phyloP scores from a whole-genome alignment of 192 early-diverging fungal species.

The Glomus cerebriforme region DNA sequence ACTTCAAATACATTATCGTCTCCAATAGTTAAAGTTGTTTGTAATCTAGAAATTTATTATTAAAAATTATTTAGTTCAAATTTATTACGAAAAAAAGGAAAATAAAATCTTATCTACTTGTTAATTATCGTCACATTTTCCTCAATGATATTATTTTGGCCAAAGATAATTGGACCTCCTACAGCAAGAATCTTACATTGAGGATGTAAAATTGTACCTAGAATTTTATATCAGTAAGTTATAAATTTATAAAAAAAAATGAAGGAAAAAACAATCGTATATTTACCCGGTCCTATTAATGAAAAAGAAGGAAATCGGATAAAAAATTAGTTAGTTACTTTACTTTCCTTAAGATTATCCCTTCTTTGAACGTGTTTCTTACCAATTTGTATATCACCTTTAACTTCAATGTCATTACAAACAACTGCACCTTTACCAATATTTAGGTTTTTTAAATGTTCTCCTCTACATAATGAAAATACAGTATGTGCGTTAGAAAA shows the following conservation, averaged over 20 bases:
- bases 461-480: neutral
- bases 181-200: conserved; percentile 69
- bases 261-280: neutral
- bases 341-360: neutral
- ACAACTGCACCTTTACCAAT: neutral
- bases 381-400: neutral
- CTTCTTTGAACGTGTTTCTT: neutral
- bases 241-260: neutral
- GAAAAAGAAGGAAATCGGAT: neutral
- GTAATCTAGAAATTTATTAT: conserved; percentile 36
- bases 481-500: no score
- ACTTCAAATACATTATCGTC: conserved; percentile 78
- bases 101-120: conserved; percentile 44
- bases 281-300: neutral
- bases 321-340: neutral
- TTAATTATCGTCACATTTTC: conserved; percentile 73
- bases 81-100: neutral
- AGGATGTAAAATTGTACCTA: conserved; percentile 72
- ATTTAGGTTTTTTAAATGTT: neutral
- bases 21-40: conserved; percentile 62
- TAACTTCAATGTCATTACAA: neutral
- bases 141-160: conserved; percentile 74
- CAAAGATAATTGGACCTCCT: conserved; percentile 69
- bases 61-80: neutral
- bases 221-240: neutral